Conservation (phyloP, 371 early-diverging fungal genomes). For the Chytridium lagenaria region DNA sequence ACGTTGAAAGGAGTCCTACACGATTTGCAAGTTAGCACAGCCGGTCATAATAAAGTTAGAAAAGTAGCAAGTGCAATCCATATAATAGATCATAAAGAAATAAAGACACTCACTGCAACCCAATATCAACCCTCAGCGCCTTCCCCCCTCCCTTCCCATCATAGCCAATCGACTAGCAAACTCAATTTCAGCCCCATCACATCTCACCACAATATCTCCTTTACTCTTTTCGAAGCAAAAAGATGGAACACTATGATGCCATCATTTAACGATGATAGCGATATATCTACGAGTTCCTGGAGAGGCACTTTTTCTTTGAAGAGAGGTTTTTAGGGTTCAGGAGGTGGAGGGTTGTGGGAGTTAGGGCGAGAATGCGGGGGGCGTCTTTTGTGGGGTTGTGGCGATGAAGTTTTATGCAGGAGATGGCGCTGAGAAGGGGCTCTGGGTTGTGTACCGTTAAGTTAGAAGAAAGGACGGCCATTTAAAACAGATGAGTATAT, state of each 20-base stretch:
- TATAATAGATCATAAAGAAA: background rate
- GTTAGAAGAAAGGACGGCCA: background rate
- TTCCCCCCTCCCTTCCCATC: background rate
- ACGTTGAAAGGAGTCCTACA: constrained; percentile 13
- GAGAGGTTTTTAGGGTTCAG: background rate
- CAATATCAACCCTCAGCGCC: constrained; percentile 9
- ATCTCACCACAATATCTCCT: constrained; percentile 19
- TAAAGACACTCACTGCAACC: constrained; percentile 10
- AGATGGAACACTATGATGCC: constrained; percentile 20
- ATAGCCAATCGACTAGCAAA: background rate
- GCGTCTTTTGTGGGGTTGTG: constrained; percentile 15
- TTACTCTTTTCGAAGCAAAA: background rate
- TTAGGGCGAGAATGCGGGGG: constrained; percentile 6
- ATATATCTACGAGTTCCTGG: constrained; percentile 2
- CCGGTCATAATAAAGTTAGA: too few relatives aligned
- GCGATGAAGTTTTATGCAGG: constrained; percentile 13
- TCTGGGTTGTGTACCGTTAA: background rate
- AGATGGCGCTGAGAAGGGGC: background rate
- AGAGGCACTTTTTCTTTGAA: constrained; percentile 13
- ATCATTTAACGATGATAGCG: constrained; percentile 5
- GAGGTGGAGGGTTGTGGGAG: constrained; percentile 9
- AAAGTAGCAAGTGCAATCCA: too few relatives aligned
- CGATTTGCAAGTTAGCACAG: background rate
- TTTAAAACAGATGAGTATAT: too few relatives aligned
- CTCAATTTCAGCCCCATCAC: constrained; percentile 20